These are phyloP conservation scores for Arthrobotrys entomopaga DNA, from an alignment of 2,329 filamentous ascomycete genomes.

Conservation along the genomic window DNA sequence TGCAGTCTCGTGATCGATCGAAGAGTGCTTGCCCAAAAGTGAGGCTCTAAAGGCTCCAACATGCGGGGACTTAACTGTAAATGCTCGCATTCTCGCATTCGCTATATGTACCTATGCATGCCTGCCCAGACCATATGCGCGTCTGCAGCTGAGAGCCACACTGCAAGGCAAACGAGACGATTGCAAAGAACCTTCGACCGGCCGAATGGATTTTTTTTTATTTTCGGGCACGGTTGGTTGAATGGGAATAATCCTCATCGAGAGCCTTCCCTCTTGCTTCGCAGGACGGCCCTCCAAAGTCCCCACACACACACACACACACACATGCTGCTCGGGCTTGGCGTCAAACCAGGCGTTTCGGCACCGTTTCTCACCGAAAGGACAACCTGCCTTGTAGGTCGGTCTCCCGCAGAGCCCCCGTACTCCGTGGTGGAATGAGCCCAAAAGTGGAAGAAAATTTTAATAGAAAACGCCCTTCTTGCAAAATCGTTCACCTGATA, in stretches of 20 bases:
- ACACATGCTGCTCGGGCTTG: slow-evolving; percentile 32
- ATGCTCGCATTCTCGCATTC: slow-evolving; percentile 11
- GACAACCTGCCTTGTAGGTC: slow-evolving; percentile 26
- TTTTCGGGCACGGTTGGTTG: not conserved
- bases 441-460: not conserved
- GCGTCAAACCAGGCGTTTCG: slow-evolving; percentile 49
- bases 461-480: not conserved
- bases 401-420: slow-evolving; percentile 42
- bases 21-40: slow-evolving; percentile 11
- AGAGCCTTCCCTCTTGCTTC: slow-evolving; percentile 25
- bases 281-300: slow-evolving; percentile 15
- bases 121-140: not conserved
- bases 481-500: slow-evolving; percentile 23
- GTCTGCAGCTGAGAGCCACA: slow-evolving; percentile 26
- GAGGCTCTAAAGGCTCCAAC: not conserved
- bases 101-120: slow-evolving; percentile 8
- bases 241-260: slow-evolving; percentile 11
- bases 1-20: slow-evolving; percentile 15
- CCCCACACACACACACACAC: slow-evolving; percentile 37
- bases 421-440: slow-evolving; percentile 24
- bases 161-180: slow-evolving; percentile 43
- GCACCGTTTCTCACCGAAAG: slow-evolving; percentile 46
- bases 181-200: not conserved
- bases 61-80: not conserved
- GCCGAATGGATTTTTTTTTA: not conserved